phyloP scores from a whole-genome alignment of 768 basidiomycete genomes.

The Tricholoma sp. region DNA sequence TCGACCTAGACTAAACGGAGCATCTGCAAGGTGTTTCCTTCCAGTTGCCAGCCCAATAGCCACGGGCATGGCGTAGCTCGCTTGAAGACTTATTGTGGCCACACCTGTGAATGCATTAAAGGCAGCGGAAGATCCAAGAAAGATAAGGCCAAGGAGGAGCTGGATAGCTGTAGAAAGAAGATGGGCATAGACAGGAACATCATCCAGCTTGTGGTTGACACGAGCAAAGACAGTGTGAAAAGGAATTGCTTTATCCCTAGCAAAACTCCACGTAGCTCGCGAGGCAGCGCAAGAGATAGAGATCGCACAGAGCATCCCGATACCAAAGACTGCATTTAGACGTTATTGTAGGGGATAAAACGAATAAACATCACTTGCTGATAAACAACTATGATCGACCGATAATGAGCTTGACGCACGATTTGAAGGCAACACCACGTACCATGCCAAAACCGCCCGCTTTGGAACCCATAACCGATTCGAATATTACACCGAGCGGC shows the following conservation, averaged over 20 bases:
- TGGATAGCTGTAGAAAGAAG: slow-evolving; percentile 55
- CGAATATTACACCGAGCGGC: slow-evolving; percentile 62
- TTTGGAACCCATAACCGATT: slow-evolving; percentile 55
- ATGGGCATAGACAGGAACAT: slow-evolving; percentile 55
- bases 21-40: slow-evolving; percentile 38
- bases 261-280: slow-evolving; percentile 68
- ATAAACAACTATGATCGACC: slow-evolving; percentile 32
- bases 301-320: slow-evolving; percentile 58
- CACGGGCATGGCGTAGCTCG: slow-evolving; percentile 59
- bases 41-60: slow-evolving; percentile 44
- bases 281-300: slow-evolving; percentile 66
- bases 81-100: slow-evolving; percentile 59
- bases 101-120: slow-evolving; percentile 70
- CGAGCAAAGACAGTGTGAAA: slow-evolving; percentile 42
- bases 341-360: slow-evolving; percentile 2
- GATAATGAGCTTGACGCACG: background rate
- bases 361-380: slow-evolving; percentile 6
- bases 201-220: slow-evolving; percentile 27
- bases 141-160: slow-evolving; percentile 56
- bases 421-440: slow-evolving; percentile 10
- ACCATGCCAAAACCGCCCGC: slow-evolving; percentile 62
- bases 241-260: slow-evolving; percentile 62
- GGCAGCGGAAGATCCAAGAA: slow-evolving; percentile 55
- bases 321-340: slow-evolving; percentile 40
- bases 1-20: slow-evolving; percentile 46